phyloP scores from a whole-genome alignment of 352 stramenopile species.

The Blastocystis sp. region DNA sequence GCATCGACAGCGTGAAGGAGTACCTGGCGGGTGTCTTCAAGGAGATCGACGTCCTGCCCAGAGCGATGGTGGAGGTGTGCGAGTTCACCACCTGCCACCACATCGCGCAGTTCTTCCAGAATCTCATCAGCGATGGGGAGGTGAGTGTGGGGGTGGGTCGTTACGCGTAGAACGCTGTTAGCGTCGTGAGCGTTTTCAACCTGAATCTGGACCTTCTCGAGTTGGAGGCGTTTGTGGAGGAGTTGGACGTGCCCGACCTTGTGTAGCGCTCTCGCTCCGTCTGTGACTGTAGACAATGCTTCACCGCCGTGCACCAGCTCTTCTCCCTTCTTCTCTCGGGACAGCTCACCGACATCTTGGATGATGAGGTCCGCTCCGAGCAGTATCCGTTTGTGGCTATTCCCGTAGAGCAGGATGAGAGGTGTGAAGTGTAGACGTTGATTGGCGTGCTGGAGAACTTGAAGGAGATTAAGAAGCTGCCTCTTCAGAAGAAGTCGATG shows the following conservation, averaged over 20 bases:
- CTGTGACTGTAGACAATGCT: constrained; percentile 55
- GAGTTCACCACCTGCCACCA: constrained; percentile 59
- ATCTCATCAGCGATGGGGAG: constrained; percentile 33
- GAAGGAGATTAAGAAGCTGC: constrained; percentile 69
- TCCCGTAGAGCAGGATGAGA: neutral
- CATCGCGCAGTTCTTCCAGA: constrained; percentile 59
- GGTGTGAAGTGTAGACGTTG: constrained; percentile 47
- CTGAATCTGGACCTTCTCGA: constrained; percentile 69
- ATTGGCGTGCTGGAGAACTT: constrained; percentile 47
- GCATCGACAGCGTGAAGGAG: neutral
- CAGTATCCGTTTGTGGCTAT: constrained; percentile 62
- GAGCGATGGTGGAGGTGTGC: constrained; percentile 28
- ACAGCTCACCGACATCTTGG: constrained; percentile 42
- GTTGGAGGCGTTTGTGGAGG: constrained; percentile 41
- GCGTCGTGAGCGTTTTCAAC: constrained; percentile 51
- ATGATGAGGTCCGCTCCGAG: constrained; percentile 37
- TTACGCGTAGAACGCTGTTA: constrained; percentile 3
- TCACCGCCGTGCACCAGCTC: constrained; percentile 43
- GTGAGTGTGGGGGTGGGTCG: neutral
- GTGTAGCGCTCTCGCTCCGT: neutral
- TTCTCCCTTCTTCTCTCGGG: constrained; percentile 41
- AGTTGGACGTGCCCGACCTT: constrained; percentile 59
- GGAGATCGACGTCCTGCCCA: constrained; percentile 1
- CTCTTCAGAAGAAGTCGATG: constrained; percentile 47
- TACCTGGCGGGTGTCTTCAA: constrained; percentile 19